A percentile compares a stretch with the other conserved stretches of the same genome.
These are phyloP conservation scores for Blastobotrys serpentis DNA, from an alignment of 1,139 yeast species.

Conservation along the genomic window DNA sequence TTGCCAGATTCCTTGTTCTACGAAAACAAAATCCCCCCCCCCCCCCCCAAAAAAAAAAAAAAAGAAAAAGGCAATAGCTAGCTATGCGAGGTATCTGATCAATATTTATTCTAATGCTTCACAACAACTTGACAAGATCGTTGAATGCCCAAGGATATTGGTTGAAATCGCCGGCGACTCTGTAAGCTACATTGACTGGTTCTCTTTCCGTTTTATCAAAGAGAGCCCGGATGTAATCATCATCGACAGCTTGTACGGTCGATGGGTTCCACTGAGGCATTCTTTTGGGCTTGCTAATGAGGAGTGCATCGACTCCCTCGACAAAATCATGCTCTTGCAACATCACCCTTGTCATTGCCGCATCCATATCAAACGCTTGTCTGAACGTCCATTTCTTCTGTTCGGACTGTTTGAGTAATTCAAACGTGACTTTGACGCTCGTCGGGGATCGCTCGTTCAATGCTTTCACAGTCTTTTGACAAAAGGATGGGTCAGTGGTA, in stretches of 20 bases:
- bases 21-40: too few species aligned
- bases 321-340: constrained; percentile 1
- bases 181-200: neutral
- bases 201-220: neutral
- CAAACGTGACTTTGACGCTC: constrained; percentile 4
- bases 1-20: too few species aligned
- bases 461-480: neutral
- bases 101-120: too few species aligned
- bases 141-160: constrained; percentile 7
- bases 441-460: constrained; percentile 10
- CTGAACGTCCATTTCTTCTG: constrained; percentile 1
- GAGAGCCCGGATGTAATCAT: neutral
- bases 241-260: constrained; percentile 1
- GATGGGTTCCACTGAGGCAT: constrained; percentile 6
- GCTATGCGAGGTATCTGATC: too few species aligned
- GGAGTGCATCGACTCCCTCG: neutral
- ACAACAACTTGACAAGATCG: neutral
- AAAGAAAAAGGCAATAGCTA: too few species aligned
- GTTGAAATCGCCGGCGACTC: neutral
- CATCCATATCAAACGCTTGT: constrained; percentile 5
- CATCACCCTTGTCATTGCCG: constrained; percentile 1
- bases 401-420: neutral
- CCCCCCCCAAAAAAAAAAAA: too few species aligned
- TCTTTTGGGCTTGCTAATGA: constrained; percentile 2
- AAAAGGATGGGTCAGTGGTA: neutral